phyloP scores from a whole-genome alignment of 139 green algal species.

The Chlamydomonas sp. region DNA sequence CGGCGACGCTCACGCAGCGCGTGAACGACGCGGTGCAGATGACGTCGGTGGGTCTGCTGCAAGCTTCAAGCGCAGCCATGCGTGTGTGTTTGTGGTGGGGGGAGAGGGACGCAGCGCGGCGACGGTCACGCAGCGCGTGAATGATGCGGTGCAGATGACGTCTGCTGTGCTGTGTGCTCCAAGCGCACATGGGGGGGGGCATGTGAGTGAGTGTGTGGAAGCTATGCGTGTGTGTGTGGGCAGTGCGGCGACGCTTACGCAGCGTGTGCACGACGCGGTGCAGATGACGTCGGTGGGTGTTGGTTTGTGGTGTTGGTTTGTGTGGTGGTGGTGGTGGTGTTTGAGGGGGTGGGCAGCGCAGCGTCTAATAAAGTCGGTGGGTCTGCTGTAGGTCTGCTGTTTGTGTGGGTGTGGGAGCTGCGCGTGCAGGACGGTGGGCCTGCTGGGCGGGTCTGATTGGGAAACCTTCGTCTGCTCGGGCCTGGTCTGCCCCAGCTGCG shows the following conservation, averaged over 20 bases:
- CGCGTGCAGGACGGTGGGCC: no score
- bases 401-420: no score
- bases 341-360: no score
- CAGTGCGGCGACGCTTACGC: conserved; percentile 47
- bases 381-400: no score
- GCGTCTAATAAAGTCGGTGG: no score
- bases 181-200: background rate
- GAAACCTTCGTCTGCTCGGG: no score
- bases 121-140: conserved; percentile 53
- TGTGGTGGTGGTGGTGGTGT: no score
- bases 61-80: background rate
- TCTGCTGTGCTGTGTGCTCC: conserved; percentile 5
- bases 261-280: conserved; percentile 69
- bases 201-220: background rate
- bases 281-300: conserved; percentile 46
- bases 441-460: no score
- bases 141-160: conserved; percentile 73
- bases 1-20: conserved; percentile 42
- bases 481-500: no score
- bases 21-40: conserved; percentile 79
- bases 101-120: conserved; percentile 72
- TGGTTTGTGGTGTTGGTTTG: background rate
- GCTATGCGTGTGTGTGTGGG: conserved; percentile 24
- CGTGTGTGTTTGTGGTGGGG: background rate
- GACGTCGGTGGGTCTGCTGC: conserved; percentile 20